phyloP scores from a whole-genome alignment of 2,329 filamentous ascomycete species.

The Fusarium siculi region DNA sequence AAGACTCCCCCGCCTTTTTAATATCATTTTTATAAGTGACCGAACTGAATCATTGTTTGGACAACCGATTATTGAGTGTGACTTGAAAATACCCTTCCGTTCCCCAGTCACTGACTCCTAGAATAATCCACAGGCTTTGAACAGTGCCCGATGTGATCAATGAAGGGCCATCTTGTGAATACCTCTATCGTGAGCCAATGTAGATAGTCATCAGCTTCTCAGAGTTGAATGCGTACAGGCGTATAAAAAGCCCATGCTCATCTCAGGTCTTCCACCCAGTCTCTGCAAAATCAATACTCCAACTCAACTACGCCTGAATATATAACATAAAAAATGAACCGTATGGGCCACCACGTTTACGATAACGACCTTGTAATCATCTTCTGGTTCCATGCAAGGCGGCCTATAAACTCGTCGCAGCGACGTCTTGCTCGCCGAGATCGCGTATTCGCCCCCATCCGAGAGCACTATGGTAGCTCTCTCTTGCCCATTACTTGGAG shows the following conservation, averaged over 20 bases:
- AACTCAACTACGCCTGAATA: rapidly evolving
- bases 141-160: background rate
- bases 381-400: background rate
- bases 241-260: background rate
- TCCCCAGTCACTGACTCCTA: background rate
- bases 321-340: background rate
- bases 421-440: background rate
- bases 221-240: too few relatives aligned
- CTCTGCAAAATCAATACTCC: background rate
- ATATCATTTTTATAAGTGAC: background rate
- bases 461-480: background rate
- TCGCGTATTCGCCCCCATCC: background rate
- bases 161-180: background rate
- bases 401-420: background rate
- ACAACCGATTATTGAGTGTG: background rate
- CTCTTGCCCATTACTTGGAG: background rate
- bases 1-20: too few relatives aligned
- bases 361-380: background rate
- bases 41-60: rapidly evolving
- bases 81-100: too few relatives aligned
- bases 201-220: too few relatives aligned
- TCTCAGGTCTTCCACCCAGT: rapidly evolving
- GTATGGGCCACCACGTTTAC: background rate
- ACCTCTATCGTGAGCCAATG: too few relatives aligned
- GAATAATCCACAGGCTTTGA: too few relatives aligned